Base-by-base conservation (phyloP, 164 flowering plant genomes). In the Euptelea pleiosperma region DNA sequence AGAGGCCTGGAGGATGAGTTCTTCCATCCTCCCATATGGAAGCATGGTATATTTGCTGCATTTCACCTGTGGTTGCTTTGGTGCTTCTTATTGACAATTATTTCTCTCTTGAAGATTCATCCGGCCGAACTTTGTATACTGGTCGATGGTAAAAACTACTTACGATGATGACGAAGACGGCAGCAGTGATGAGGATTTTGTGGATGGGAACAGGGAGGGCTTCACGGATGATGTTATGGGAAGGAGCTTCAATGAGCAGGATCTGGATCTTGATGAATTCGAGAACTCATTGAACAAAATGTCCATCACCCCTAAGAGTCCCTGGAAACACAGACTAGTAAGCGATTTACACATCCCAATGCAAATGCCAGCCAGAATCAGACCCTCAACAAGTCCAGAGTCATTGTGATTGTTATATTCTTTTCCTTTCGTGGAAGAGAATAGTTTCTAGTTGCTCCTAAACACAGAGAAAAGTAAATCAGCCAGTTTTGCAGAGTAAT, bases 361-460 rank as follows among this genome's bases (percentile, higher is more conserved):
- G 51, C 72, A 52, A 56, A 89, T 92, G 98, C 98, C 96, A n/a
- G 85, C 95, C 3, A 82, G 69, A 69, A 76, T 92, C 55, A 73
- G 90, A 64, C 93, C 96, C 35, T 89, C 96, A 1, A 85, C 75
- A 3, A 87, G 87, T 55, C 96, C 98, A 2, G 84, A 75, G 58
- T 84, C 78, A 6, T 57, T 77, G 65, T 61, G 52, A 52, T 44
- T 34, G n/a, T n/a, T n/a, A n/a, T n/a, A n/a, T n/a, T n/a, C n/a
- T n/a, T n/a, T n/a, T n/a, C n/a, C n/a, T n/a, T n/a, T n/a, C n/a
- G n/a, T n/a, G n/a, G n/a, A n/a, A n/a, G n/a, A n/a, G n/a, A n/a
- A n/a, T n/a, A n/a, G n/a, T n/a, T n/a, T n/a, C n/a, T n/a, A n/a
- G n/a, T n/a, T n/a, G n/a, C n/a, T n/a, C n/a, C n/a, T n/a, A n/a